phyloP scores from a whole-genome alignment of 2,329 filamentous ascomycete genomes.

The Alternaria novae-zelandiae region DNA sequence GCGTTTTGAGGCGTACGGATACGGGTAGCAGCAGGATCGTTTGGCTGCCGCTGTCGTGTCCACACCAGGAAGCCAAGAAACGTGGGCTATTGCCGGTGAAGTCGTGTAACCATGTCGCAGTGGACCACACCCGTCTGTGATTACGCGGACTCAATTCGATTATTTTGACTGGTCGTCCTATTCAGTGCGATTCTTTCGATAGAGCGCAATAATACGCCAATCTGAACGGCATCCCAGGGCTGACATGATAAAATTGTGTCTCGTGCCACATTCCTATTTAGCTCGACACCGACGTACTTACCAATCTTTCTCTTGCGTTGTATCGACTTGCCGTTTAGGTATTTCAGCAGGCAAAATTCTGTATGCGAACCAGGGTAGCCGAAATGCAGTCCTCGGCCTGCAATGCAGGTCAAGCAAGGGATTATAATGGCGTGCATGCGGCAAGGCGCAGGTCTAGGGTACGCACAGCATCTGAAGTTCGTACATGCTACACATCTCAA shows the following conservation, averaged over 20 bases:
- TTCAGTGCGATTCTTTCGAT: neutral
- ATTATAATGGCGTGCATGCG: neutral
- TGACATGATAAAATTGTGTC: neutral
- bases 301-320: neutral
- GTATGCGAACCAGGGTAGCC: neutral
- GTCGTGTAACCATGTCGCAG: constrained; percentile 14
- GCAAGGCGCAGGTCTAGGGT: neutral
- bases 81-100: constrained; percentile 12
- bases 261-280: constrained; percentile 5
- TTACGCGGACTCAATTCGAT: constrained; percentile 4
- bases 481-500: neutral
- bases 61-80: constrained; percentile 14
- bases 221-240: neutral
- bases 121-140: neutral
- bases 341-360: neutral
- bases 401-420: neutral
- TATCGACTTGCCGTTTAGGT: neutral
- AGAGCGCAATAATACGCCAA: constrained; percentile 10
- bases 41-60: constrained; percentile 5
- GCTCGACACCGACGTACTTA: neutral
- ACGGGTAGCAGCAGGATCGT: constrained; percentile 16
- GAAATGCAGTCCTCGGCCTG: neutral
- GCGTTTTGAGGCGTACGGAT: constrained; percentile 1
- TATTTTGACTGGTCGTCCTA: neutral
- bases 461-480: neutral